Evolutionary conservation across 805 yeast genomes (phyloP), one percentile per base, ranked within the genome.

Genomic region (Lipomyces yamanashiensis): DNA sequence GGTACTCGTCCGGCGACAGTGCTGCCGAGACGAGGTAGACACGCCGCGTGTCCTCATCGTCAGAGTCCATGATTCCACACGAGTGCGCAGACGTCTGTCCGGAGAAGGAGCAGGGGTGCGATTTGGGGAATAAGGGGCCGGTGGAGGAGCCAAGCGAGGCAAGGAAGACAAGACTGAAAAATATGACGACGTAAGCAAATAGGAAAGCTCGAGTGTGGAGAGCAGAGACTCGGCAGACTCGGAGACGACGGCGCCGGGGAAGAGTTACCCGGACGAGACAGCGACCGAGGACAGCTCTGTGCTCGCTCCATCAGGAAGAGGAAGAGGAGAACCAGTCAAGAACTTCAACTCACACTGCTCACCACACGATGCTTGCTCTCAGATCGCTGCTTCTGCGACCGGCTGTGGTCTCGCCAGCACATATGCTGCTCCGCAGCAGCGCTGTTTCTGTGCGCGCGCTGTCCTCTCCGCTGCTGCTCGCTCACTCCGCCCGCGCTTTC

Each of bases 1-100:
- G 85, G 12, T 86, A 83, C 75, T 93, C 99, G 61, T 88, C 89
- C 19, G 82, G 81, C 0, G 96, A 83, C 52, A 93, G 81, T 15
- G 67, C 67, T 8, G 69, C 55, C 34, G 64, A 62, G 33, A 61
- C 67, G n/a, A 67, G 64, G 47, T 66, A 66, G 15, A 66, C 40
- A 10, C 69, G 64, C 41, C 67, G 59, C 39, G 55, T 36, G 51
- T 62, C 69, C 37, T 47, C 59, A 33, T 43, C 59, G 40, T 54
- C 55, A 15, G 59, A 54, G 55, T 45, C 56, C 61, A 58, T 58
- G 9, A 17, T 19, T 8, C 9, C 15, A n/a, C 4, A 43, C 9
- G 19, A 8, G 3, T 43, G 19, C 15, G 15, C 41, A 39, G 41
- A 12, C 28, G 28, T 28, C 28, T 28, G 28, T 28, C 5, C 5